Conservation (phyloP, 257 asterid species). For the Galeopsis tetrahit region DNA sequence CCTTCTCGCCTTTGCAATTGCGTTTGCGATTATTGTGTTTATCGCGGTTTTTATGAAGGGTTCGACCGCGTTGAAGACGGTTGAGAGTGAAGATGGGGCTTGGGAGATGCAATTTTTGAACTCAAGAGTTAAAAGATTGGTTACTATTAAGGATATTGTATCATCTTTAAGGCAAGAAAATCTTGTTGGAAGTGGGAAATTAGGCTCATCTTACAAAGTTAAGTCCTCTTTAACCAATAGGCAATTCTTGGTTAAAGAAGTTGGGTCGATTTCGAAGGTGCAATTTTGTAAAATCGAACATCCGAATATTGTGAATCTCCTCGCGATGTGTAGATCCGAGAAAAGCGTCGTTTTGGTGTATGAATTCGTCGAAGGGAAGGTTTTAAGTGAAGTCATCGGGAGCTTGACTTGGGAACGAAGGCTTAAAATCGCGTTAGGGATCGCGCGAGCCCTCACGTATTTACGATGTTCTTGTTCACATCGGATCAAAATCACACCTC, state of each 20-base stretch:
- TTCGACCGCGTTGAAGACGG: conserved; percentile 39
- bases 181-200: conserved; percentile 43
- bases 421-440: conserved; percentile 62
- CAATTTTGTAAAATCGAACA: conserved; percentile 49
- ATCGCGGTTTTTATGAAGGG: conserved; percentile 31
- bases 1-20: conserved; percentile 44
- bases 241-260: conserved; percentile 49
- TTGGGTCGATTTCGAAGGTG: conserved; percentile 33
- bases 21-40: conserved; percentile 36
- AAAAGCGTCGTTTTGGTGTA: conserved; percentile 61
- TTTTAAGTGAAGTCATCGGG: conserved; percentile 48
- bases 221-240: conserved; percentile 32
- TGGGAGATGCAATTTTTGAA: conserved; percentile 65
- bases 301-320: conserved; percentile 62
- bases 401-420: conserved; percentile 60
- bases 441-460: conserved; percentile 63
- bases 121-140: conserved; percentile 41
- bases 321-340: conserved; percentile 68
- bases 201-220: conserved; percentile 46
- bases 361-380: conserved; percentile 65
- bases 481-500: conserved; percentile 43
- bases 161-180: conserved; percentile 59
- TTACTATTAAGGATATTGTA: conserved; percentile 54
- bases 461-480: conserved; percentile 59
- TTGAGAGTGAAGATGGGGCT: conserved; percentile 57